A percentile compares a stretch with the other conserved stretches of the same genome.
Evolutionary conservation across 371 early-diverging fungal species (phyloP).

Genomic region (Dinochytrium kinnereticum): DNA sequence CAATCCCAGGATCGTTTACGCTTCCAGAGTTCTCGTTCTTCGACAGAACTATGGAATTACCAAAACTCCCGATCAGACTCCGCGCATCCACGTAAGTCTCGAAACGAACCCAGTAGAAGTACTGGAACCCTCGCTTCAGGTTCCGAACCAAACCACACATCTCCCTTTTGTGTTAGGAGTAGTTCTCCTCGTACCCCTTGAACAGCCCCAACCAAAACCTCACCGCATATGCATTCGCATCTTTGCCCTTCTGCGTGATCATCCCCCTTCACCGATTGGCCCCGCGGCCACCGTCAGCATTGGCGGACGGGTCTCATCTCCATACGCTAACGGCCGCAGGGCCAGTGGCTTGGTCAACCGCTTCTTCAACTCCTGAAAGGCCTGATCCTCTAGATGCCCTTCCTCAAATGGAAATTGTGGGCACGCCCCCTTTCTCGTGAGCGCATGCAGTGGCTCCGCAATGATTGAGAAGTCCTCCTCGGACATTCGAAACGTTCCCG

Average conservation of each 20-base stretch:
- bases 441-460: constrained; percentile 26
- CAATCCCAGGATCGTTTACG: too few relatives aligned
- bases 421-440: constrained; percentile 7
- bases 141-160: constrained; percentile 9
- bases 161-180: constrained; percentile 25
- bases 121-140: neutral
- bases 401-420: constrained; percentile 7
- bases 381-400: neutral
- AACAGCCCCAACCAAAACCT: constrained; percentile 18
- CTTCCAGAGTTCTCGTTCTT: too few relatives aligned
- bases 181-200: constrained; percentile 17
- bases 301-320: constrained; percentile 2
- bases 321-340: constrained; percentile 1
- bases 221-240: constrained; percentile 7
- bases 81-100: constrained; percentile 14
- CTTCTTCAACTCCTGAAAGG: constrained; percentile 17
- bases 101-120: constrained; percentile 15
- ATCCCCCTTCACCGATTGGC: constrained; percentile 17
- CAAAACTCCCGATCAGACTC: constrained; percentile 9
- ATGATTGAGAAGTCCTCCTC: constrained; percentile 7
- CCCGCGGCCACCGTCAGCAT: constrained; percentile 24
- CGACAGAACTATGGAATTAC: too few relatives aligned
- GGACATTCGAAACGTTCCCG: constrained; percentile 18
- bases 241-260: constrained; percentile 12
- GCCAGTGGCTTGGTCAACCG: constrained; percentile 7